phyloP scores from a whole-genome alignment of 73 alveolate species.

The Tetrahymena malaccensis region DNA sequence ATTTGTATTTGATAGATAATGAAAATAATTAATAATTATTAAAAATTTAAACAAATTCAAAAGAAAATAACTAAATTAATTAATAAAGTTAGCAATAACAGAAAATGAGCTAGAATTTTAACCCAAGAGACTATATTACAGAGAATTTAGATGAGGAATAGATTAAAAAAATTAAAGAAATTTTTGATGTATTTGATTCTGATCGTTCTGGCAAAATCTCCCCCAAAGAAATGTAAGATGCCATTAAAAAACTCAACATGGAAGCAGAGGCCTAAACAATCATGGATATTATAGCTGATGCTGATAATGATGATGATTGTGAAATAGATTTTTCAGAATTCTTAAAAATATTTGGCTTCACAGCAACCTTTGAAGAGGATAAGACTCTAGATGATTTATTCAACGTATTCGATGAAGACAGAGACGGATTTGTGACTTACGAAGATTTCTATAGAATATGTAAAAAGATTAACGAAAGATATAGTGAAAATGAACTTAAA shows the following conservation, averaged over 20 bases:
- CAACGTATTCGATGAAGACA: constrained; percentile 19
- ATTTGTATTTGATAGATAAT: neutral
- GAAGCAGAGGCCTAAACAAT: constrained; percentile 29
- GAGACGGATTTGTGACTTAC: neutral
- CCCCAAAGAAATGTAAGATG: constrained; percentile 29
- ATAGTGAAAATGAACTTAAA: constrained; percentile 31
- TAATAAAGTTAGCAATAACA: neutral
- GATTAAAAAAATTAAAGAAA: neutral
- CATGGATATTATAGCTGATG: constrained; percentile 23
- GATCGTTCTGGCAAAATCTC: neutral
- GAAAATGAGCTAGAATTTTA: neutral
- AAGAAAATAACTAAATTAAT: no score
- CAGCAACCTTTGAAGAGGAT: constrained; percentile 25
- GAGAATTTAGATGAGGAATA: neutral
- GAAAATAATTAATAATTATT: no score
- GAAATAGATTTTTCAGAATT: constrained; percentile 25
- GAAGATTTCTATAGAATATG: constrained; percentile 37
- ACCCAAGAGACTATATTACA: neutral
- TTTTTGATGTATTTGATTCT: neutral
- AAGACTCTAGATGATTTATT: constrained; percentile 16
- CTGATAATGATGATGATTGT: constrained; percentile 14
- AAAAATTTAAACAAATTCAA: neutral
- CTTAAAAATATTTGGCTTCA: constrained; percentile 33
- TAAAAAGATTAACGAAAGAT: constrained; percentile 19
- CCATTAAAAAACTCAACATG: constrained; percentile 16